Conservation (phyloP, 768 basidiomycete species). For the Hebeloma cylindrosporum region DNA sequence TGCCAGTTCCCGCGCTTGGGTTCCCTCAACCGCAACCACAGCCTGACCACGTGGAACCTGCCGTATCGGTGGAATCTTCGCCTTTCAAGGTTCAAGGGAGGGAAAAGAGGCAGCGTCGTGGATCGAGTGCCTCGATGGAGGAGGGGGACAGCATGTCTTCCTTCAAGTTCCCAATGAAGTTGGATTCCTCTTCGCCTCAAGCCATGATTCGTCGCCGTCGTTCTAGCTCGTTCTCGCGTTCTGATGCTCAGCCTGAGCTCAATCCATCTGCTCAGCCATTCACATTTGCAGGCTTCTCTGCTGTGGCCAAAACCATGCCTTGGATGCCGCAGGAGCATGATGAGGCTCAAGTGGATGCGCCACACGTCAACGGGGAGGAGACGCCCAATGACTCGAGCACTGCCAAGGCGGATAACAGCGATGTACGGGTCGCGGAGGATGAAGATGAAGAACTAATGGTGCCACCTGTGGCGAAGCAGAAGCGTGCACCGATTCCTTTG, state of each 20-base stretch:
- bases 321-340: constrained; percentile 20
- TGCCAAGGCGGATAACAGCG: constrained; percentile 32
- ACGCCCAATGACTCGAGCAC: constrained; percentile 35
- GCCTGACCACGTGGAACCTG: constrained; percentile 30
- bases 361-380: constrained; percentile 11
- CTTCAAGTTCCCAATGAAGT: constrained; percentile 68
- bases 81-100: constrained; percentile 64
- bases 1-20: constrained; percentile 39
- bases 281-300: constrained; percentile 65
- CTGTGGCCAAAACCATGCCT: constrained; percentile 33
- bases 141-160: constrained; percentile 70
- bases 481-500: constrained; percentile 72
- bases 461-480: constrained; percentile 36
- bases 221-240: constrained; percentile 28
- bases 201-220: constrained; percentile 51
- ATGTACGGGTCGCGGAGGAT: constrained; percentile 22
- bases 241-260: constrained; percentile 27
- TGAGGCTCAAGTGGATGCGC: not conserved
- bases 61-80: constrained; percentile 33
- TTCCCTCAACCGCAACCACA: constrained; percentile 24
- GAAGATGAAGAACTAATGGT: constrained; percentile 21
- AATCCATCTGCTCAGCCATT: constrained; percentile 58
- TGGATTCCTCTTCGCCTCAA: constrained; percentile 45
- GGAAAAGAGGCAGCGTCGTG: constrained; percentile 74
- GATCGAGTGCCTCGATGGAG: constrained; percentile 42